Evolutionary conservation across 352 stramenopile species (phyloP), one percentile per base, ranked within the genome.

Genomic region (Phytophthora meadii): DNA sequence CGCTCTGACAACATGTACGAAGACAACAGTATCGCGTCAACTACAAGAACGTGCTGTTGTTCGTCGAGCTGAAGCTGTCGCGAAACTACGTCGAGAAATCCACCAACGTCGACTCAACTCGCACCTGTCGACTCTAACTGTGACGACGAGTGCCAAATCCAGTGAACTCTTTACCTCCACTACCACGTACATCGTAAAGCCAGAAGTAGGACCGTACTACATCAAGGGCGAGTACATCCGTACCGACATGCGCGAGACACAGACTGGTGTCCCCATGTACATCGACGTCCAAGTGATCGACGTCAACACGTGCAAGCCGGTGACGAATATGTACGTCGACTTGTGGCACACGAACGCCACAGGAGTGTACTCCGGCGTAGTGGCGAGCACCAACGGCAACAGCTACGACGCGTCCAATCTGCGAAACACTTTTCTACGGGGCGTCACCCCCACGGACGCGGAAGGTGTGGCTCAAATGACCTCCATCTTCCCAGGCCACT

Each of bases 151-250:
- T 0, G 49, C 60, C 17, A 74, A 46, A 5, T 45, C 48, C 12
- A 71, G 61, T 3, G 46, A 46, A 3, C 46, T 71, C 9, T 71
- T 75, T 19, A 54, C 36, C 2, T 46, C 32, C 46, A 50, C 53
- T 2, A 27, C 54, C n/a, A 27, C 39, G 5, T 62, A 47, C 40
- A 27, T 75, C 2, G 42, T 59, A 0, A 52, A 75, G 19, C 61
- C 67, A 5, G 67, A 75, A 45, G 45, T 75, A 6, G 67, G 67
- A 8, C 67, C 67, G 2, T 75, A 75, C 45, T 75, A 75, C 45
- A n/a, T 75, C 32, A 14, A 25, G 4, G 67, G 67, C 5, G 61
- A 71, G 46, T 59, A 61, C 46, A 65, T 75, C 7, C 67, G 61
- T 14, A 42, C 25, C 14, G 54, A 71, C 11, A 70, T 75, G 61